A percentile compares a stretch with the other conserved stretches of the same genome.
Evolutionary conservation across 2,329 filamentous ascomycete genomes (phyloP).

Genomic region (Trichoderma atrobrunneum): DNA sequence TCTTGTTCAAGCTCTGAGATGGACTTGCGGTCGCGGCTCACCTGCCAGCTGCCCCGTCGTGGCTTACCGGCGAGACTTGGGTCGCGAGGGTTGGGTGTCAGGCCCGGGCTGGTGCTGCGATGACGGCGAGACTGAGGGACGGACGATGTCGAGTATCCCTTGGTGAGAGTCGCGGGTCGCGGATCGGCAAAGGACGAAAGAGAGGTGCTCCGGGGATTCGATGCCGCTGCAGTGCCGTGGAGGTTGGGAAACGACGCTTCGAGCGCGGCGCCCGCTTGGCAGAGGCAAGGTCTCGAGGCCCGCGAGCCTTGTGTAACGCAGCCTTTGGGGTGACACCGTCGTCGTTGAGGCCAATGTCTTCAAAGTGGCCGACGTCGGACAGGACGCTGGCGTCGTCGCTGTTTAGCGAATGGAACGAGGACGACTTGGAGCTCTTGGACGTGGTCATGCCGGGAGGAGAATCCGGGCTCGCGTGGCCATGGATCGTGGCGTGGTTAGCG

Average conservation of each 20-base stretch:
- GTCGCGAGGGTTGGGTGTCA: slow-evolving; percentile 46
- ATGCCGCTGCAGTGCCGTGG: slow-evolving; percentile 43
- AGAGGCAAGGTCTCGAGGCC: slow-evolving; percentile 33
- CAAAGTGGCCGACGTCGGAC: slow-evolving; percentile 78
- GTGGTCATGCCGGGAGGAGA: slow-evolving; percentile 62
- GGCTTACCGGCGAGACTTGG: slow-evolving; percentile 40
- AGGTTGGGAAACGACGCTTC: slow-evolving; percentile 47
- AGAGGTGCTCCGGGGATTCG: slow-evolving; percentile 53
- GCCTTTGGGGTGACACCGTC: slow-evolving; percentile 49
- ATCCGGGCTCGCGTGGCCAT: slow-evolving; percentile 33
- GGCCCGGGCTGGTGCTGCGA: slow-evolving; percentile 51
- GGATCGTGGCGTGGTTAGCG: not conserved
- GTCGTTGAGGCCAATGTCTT: slow-evolving; percentile 86
- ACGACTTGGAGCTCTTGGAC: slow-evolving; percentile 89
- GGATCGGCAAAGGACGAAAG: slow-evolving; percentile 38
- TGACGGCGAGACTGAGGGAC: slow-evolving; percentile 40
- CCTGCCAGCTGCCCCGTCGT: slow-evolving; percentile 69
- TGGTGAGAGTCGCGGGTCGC: slow-evolving; percentile 29
- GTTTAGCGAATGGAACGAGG: slow-evolving; percentile 77
- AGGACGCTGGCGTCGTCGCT: slow-evolving; percentile 70
- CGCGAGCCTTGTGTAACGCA: slow-evolving; percentile 41
- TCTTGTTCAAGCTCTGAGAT: slow-evolving; percentile 70
- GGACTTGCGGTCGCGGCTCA: slow-evolving; percentile 62
- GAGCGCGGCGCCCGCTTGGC: slow-evolving; percentile 31
- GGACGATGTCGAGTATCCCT: slow-evolving; percentile 37